phyloP scores from a whole-genome alignment of 768 basidiomycete species.

The Calocybe indica region DNA sequence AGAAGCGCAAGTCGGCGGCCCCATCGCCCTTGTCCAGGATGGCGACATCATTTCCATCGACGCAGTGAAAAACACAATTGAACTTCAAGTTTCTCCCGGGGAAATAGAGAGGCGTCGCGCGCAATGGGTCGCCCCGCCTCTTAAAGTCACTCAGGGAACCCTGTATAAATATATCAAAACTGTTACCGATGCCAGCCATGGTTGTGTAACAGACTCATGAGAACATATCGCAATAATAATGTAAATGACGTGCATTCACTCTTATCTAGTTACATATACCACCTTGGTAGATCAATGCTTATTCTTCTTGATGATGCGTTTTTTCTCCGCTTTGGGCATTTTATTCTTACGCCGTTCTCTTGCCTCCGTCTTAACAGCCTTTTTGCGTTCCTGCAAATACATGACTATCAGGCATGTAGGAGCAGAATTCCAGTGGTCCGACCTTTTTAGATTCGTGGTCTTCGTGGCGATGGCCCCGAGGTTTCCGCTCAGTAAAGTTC shows the following conservation, averaged over 20 bases:
- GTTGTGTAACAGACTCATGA: slow-evolving; percentile 87
- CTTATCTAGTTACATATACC: not conserved
- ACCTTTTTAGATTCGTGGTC: slow-evolving; percentile 91
- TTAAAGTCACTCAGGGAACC: slow-evolving; percentile 78
- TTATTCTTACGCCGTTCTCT: slow-evolving; percentile 87
- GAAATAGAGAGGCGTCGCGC: slow-evolving; percentile 71
- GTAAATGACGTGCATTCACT: not conserved
- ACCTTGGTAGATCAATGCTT: not conserved
- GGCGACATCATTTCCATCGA: slow-evolving; percentile 87
- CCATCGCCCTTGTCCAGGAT: slow-evolving; percentile 85
- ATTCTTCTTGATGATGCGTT: slow-evolving; percentile 68
- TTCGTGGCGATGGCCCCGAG: slow-evolving; percentile 88
- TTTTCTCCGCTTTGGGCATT: slow-evolving; percentile 95
- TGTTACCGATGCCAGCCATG: slow-evolving; percentile 87
- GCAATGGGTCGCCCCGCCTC: slow-evolving; percentile 78
- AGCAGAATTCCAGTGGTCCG: slow-evolving; percentile 10
- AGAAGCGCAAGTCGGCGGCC: slow-evolving; percentile 91
- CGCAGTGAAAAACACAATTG: slow-evolving; percentile 79
- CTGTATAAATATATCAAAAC: slow-evolving; percentile 85
- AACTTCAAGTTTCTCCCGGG: slow-evolving; percentile 69
- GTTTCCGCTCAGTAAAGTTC: slow-evolving; percentile 45
- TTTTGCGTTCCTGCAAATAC: slow-evolving; percentile 76
- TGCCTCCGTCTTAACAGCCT: slow-evolving; percentile 79
- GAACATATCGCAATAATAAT: not conserved
- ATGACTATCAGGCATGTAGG: slow-evolving; percentile 8